Conservation (phyloP, 352 stramenopile species). For the Phytophthora cryptogea region DNA sequence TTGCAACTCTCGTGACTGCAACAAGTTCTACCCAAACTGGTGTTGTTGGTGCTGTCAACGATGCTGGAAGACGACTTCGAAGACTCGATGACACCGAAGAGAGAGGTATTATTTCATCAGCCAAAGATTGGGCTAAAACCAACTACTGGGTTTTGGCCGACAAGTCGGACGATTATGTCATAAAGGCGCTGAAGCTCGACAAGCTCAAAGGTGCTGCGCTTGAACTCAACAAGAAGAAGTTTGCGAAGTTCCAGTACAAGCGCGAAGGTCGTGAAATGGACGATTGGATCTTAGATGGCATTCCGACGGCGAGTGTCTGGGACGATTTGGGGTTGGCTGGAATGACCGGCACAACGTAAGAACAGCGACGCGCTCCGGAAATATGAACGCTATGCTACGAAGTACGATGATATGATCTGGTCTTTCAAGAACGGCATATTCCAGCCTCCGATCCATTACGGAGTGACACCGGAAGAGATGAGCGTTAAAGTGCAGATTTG, state of each 20-base stretch:
- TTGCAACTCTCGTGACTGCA: background rate
- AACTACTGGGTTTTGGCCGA: background rate
- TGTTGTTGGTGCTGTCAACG: background rate
- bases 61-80: background rate
- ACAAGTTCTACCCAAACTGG: background rate
- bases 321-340: background rate
- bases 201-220: background rate
- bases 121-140: background rate
- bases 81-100: background rate
- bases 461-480: constrained; percentile 7
- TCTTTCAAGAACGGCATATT: background rate
- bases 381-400: constrained; percentile 15
- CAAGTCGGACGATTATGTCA: constrained; percentile 1
- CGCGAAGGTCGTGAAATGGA: background rate
- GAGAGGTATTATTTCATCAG: background rate
- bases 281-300: background rate
- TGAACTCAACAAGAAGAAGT: constrained; percentile 3
- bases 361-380: background rate
- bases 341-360: background rate
- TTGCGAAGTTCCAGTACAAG: constrained; percentile 2
- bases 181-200: background rate
- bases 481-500: constrained; percentile 12
- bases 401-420: constrained; percentile 15
- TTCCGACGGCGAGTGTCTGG: background rate
- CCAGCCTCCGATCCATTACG: background rate